A percentile compares a stretch with the other conserved stretches of the same genome.
phyloP scores from a whole-genome alignment of 768 basidiomycete genomes.

The Termitomyces sp. region DNA sequence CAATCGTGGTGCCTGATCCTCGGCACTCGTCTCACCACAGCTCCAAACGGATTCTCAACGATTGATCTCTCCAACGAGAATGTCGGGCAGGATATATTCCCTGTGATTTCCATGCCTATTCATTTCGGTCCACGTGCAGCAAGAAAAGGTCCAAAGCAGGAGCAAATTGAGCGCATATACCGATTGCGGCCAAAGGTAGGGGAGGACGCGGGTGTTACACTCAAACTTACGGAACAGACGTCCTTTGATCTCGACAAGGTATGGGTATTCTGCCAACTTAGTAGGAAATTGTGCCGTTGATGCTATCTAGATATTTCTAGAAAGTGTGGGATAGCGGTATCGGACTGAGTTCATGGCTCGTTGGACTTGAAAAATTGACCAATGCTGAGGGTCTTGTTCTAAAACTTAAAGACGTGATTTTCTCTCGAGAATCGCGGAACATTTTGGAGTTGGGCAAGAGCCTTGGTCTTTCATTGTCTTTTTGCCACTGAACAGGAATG shows the following conservation, averaged over 20 bases:
- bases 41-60: conserved; percentile 14
- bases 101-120: conserved; percentile 70
- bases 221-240: conserved; percentile 72
- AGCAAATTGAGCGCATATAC: conserved; percentile 58
- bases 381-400: conserved; percentile 5
- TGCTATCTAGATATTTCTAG: conserved; percentile 39
- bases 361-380: conserved; percentile 23
- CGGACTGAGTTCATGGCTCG: conserved; percentile 78
- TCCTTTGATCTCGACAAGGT: conserved; percentile 95
- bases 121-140: conserved; percentile 25
- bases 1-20: conserved; percentile 67
- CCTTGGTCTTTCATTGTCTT: not conserved
- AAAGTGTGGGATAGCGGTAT: conserved; percentile 98
- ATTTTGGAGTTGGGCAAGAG: conserved; percentile 69
- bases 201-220: conserved; percentile 13
- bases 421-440: conserved; percentile 30
- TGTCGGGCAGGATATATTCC: conserved; percentile 45
- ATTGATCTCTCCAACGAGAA: conserved; percentile 38
- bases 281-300: conserved; percentile 9
- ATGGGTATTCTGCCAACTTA: conserved; percentile 12
- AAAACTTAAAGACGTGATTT: conserved; percentile 29
- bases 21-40: conserved; percentile 25
- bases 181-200: conserved; percentile 21
- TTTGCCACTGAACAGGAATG: not conserved
- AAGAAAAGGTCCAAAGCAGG: conserved; percentile 49